phyloP scores from a whole-genome alignment of 2,329 filamentous ascomycete genomes.

The Chrysosporium keratinophilum region DNA sequence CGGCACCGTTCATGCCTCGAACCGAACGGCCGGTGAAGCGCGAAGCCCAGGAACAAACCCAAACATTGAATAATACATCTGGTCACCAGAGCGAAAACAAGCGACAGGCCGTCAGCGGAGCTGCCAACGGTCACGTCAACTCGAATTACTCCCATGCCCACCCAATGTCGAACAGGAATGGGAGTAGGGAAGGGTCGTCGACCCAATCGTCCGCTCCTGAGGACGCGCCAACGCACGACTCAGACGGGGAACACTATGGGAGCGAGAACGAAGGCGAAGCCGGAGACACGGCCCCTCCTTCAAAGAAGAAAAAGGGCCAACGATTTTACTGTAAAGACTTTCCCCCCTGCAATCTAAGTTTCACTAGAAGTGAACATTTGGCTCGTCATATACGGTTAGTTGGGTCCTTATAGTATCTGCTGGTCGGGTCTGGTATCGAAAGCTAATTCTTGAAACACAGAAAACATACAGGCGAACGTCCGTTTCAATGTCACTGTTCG shows the following conservation, averaged over 20 bases:
- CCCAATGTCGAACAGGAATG: conserved; percentile 35
- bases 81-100: not conserved
- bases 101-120: not conserved
- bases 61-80: not conserved
- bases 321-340: conserved; percentile 94
- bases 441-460: conserved; percentile 37
- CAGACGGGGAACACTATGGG: conserved; percentile 11
- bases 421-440: not conserved
- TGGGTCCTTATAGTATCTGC: not conserved
- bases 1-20: conserved; percentile 45
- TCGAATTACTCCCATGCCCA: conserved; percentile 25
- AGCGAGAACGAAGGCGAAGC: conserved; percentile 45
- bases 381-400: conserved; percentile 81
- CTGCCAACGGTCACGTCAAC: conserved; percentile 32
- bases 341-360: conserved; percentile 85
- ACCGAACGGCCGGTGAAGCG: conserved; percentile 33
- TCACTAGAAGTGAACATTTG: conserved; percentile 90
- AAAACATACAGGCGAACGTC: conserved; percentile 94
- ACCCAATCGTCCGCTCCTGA: conserved; percentile 44
- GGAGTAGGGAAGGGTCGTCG: conserved; percentile 50
- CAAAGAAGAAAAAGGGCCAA: conserved; percentile 93
- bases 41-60: conserved; percentile 22
- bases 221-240: conserved; percentile 7
- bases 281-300: conserved; percentile 62
- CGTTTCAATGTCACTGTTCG: conserved; percentile 92